These are phyloP conservation scores for Pleurotus platypus DNA, from an alignment of 768 basidiomycete species.

Conservation along the genomic window DNA sequence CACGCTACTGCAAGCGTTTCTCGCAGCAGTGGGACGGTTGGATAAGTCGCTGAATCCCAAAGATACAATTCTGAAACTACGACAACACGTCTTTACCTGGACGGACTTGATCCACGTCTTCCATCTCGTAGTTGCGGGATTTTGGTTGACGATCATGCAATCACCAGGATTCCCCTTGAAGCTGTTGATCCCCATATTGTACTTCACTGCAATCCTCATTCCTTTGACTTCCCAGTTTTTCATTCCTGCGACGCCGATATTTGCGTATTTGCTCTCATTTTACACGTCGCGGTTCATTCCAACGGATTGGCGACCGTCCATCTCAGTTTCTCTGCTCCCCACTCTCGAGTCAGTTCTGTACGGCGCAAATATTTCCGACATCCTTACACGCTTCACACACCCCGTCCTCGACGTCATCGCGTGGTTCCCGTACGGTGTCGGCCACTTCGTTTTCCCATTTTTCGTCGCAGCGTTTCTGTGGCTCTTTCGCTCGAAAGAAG, in stretches of 20 bases:
- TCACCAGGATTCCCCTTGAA: slow-evolving; percentile 69
- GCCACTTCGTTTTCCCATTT: slow-evolving; percentile 87
- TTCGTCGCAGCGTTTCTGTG: slow-evolving; percentile 82
- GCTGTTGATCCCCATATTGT: slow-evolving; percentile 72
- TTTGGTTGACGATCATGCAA: slow-evolving; percentile 76
- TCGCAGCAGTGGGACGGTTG: slow-evolving; percentile 60
- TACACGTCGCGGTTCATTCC: slow-evolving; percentile 89
- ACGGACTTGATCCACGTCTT: slow-evolving; percentile 63
- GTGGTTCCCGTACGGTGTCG: slow-evolving; percentile 96
- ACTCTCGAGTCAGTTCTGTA: slow-evolving; percentile 94
- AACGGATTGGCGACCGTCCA: slow-evolving; percentile 64
- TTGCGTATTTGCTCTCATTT: slow-evolving; percentile 83
- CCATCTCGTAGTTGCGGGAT: slow-evolving; percentile 56
- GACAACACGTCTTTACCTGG: slow-evolving; percentile 49
- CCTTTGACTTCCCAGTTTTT: slow-evolving; percentile 92
- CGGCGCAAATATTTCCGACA: slow-evolving; percentile 96
- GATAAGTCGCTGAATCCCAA: slow-evolving; percentile 75
- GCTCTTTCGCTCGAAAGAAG: slow-evolving; percentile 82
- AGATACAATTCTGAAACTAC: slow-evolving; percentile 59
- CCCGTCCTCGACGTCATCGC: slow-evolving; percentile 89
- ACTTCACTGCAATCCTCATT: slow-evolving; percentile 64
- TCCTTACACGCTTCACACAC: slow-evolving; percentile 92
- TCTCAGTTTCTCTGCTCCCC: slow-evolving; percentile 90
- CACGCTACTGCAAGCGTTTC: slow-evolving; percentile 38
- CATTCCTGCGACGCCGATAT: slow-evolving; percentile 81